Conservation (phyloP, 257 asterid genomes). For the Thymus quinquecostatus region DNA sequence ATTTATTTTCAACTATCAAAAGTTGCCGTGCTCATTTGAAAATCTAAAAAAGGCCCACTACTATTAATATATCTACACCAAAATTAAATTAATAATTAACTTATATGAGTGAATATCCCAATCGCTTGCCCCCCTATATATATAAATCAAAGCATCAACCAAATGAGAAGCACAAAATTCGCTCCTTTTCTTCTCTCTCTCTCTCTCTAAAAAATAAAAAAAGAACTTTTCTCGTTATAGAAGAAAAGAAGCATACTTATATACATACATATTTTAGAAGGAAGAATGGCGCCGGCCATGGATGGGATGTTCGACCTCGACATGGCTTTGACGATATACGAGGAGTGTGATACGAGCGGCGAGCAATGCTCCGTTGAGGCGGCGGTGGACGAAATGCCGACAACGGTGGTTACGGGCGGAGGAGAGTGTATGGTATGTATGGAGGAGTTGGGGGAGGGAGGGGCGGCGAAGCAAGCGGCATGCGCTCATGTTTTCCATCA, state of each 20-base stretch:
- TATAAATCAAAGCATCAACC: background rate
- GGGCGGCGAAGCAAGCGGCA: constrained; percentile 16
- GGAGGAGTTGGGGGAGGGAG: constrained; percentile 25
- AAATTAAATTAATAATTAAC: no score
- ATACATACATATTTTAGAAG: no score
- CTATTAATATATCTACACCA: no score
- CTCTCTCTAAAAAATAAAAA: background rate
- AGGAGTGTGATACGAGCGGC: constrained; percentile 1
- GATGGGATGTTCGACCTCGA: constrained; percentile 39
- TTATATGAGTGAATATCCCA: background rate
- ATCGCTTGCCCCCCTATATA: background rate
- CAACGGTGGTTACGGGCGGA: constrained; percentile 21
- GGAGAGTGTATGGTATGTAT: constrained; percentile 30
- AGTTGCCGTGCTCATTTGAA: background rate
- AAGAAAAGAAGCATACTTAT: no score
- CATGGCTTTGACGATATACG: constrained; percentile 22
- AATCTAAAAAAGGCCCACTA: background rate
- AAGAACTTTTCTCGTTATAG: background rate
- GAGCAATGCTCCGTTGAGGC: background rate
- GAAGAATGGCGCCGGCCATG: background rate
- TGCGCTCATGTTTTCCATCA: constrained; percentile 43
- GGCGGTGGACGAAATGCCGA: background rate
- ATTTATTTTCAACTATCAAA: background rate
- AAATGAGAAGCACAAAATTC: background rate
- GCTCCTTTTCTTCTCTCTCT: background rate